Percentiles rank a stretch among this genome's conserved stretches.
phyloP scores from a whole-genome alignment of 176 grass and related monocot species.

The Dendrocalamus sinicus region DNA sequence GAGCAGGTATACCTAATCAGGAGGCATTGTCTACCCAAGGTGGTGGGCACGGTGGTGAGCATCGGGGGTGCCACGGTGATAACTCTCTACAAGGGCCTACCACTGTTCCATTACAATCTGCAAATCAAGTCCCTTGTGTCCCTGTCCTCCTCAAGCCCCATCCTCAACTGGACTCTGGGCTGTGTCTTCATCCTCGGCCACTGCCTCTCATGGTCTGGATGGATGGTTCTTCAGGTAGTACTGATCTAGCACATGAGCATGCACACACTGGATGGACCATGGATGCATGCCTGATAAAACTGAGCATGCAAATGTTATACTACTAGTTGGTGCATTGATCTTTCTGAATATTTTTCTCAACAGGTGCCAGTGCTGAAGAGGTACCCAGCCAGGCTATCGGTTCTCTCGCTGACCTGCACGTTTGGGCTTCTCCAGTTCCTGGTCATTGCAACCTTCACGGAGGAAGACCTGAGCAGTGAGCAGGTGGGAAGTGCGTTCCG shows the following conservation, averaged over 20 bases:
- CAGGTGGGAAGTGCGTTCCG: too few relatives aligned
- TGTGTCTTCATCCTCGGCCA: too few relatives aligned
- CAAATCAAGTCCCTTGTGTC: slow-evolving; percentile 34
- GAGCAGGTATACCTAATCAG: slow-evolving; percentile 71
- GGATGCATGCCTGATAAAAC: not conserved
- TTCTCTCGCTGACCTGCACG: too few relatives aligned
- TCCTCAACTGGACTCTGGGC: not conserved
- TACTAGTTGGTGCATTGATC: not conserved
- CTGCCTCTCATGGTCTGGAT: slow-evolving; percentile 28
- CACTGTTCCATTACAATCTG: slow-evolving; percentile 58
- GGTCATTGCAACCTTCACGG: too few relatives aligned
- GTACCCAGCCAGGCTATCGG: too few relatives aligned
- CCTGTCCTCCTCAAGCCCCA: slow-evolving; percentile 51
- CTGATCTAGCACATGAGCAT: too few relatives aligned
- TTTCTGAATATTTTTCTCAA: not conserved
- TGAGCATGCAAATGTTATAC: not conserved
- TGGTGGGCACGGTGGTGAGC: slow-evolving; percentile 88
- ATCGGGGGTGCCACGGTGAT: slow-evolving; percentile 86
- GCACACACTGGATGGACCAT: not conserved
- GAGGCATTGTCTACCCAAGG: slow-evolving; percentile 77
- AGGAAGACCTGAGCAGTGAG: too few relatives aligned
- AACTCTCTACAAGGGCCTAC: slow-evolving; percentile 88
- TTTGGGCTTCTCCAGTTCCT: too few relatives aligned
- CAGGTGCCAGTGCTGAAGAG: too few relatives aligned
- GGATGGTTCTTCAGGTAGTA: slow-evolving; percentile 88